Percentiles rank a stretch among this genome's conserved stretches.
These are phyloP conservation scores for Eucommia ulmoides DNA, from an alignment of 257 asterid species.

Conservation along the genomic window DNA sequence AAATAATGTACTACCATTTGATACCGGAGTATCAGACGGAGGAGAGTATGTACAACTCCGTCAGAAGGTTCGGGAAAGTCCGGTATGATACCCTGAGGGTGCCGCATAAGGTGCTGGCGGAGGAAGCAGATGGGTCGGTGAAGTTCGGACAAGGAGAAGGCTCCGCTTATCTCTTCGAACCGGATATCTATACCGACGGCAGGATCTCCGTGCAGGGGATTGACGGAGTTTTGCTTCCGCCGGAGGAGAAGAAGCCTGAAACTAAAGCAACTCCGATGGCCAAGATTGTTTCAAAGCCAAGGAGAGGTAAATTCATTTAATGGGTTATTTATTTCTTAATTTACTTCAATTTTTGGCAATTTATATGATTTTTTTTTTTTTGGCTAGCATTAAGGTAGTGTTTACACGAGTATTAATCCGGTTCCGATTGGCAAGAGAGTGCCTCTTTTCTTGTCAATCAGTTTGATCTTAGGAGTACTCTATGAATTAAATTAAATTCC, in stretches of 20 bases:
- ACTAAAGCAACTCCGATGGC: constrained; percentile 39
- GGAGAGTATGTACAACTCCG: constrained; percentile 93
- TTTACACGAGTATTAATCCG: too few relatives aligned
- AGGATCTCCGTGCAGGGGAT: constrained; percentile 94
- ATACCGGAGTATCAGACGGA: constrained; percentile 92
- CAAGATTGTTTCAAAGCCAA: constrained; percentile 35
- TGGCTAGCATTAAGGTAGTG: too few relatives aligned
- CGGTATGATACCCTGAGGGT: constrained; percentile 66
- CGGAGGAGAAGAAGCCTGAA: constrained; percentile 34
- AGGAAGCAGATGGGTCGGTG: constrained; percentile 92
- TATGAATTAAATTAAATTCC: too few relatives aligned
- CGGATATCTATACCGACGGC: constrained; percentile 91
- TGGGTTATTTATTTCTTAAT: not conserved
- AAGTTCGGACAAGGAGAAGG: constrained; percentile 64
- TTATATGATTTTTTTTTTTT: not conserved
- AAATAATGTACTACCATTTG: constrained; percentile 73
- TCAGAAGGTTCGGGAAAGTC: constrained; percentile 76
- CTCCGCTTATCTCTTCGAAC: constrained; percentile 74
- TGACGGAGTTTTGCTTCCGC: constrained; percentile 65
- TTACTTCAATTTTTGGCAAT: not conserved
- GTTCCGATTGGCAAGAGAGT: too few relatives aligned
- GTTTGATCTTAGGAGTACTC: too few relatives aligned
- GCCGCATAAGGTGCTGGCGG: constrained; percentile 81
- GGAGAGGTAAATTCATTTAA: constrained; percentile 41
- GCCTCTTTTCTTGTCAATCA: too few relatives aligned